Evolutionary conservation across 192 early-diverging fungal species (phyloP).

Genomic region (Coemansia sp.): DNA sequence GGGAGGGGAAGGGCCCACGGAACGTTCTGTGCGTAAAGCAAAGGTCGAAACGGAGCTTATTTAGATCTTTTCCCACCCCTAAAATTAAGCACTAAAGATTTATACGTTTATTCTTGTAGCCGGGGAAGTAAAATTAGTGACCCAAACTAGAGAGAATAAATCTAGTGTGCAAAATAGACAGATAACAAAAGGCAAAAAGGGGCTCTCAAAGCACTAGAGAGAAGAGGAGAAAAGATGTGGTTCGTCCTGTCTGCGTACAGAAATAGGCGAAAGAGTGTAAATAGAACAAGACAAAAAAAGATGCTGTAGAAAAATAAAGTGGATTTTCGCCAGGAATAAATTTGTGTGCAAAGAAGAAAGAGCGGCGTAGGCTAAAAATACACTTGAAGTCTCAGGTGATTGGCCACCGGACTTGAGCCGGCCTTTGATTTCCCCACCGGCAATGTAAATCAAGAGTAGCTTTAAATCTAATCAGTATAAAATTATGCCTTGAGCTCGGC

Average conservation of each 20-base stretch:
- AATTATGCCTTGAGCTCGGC: too few species aligned
- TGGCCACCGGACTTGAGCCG: slow-evolving; percentile 3
- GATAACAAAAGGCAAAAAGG: slow-evolving; percentile 16
- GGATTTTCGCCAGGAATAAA: slow-evolving; percentile 4
- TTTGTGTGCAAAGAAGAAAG: not conserved
- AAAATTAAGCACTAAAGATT: not conserved
- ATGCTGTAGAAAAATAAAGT: not conserved
- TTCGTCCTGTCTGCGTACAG: slow-evolving; percentile 14
- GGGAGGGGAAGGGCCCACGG: too few species aligned
- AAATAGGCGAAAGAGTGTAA: slow-evolving; percentile 8
- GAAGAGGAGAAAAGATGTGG: slow-evolving; percentile 12
- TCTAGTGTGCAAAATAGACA: slow-evolving; percentile 3
- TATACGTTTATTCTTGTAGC: too few species aligned
- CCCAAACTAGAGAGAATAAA: not conserved
- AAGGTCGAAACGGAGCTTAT: not conserved
- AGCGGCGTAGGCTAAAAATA: slow-evolving; percentile 7
- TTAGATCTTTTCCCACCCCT: not conserved
- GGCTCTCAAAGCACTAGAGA: not conserved
- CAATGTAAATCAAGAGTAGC: too few species aligned
- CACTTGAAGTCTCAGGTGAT: slow-evolving; percentile 3
- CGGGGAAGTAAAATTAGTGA: too few species aligned
- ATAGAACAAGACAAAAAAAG: slow-evolving; percentile 15
- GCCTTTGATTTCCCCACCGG: not conserved
- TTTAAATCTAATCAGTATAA: too few species aligned
- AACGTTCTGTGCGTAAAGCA: not conserved